Conservation (phyloP, 148 eudicot species). For the Nepenthes gracilis region DNA sequence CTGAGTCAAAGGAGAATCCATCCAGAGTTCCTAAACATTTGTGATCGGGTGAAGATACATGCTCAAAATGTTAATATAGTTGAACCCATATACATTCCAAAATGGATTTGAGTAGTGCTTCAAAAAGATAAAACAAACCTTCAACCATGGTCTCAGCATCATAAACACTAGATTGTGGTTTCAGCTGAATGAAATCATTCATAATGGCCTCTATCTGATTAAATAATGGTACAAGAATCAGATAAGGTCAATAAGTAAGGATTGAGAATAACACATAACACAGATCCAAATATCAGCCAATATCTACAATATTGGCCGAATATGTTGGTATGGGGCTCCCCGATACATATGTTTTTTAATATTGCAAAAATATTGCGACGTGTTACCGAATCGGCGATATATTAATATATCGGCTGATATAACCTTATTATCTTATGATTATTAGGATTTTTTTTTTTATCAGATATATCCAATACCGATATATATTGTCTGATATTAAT, state of each 20-base stretch:
- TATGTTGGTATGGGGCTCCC: too few species aligned
- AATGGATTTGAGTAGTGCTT: background rate
- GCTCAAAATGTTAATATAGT: background rate
- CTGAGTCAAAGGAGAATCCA: constrained; percentile 89
- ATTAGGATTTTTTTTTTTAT: too few species aligned
- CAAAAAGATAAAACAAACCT: constrained; percentile 36
- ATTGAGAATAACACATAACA: background rate
- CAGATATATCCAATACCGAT: too few species aligned
- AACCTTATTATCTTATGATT: too few species aligned
- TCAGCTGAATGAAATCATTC: constrained; percentile 93
- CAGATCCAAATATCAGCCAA: background rate
- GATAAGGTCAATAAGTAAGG: background rate
- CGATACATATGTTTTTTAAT: too few species aligned
- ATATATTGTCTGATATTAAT: too few species aligned
- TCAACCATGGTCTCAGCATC: constrained; percentile 97
- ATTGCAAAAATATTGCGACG: too few species aligned
- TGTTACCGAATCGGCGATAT: too few species aligned
- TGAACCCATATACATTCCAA: background rate
- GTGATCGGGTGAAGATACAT: too few species aligned
- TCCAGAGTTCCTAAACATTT: constrained; percentile 62
- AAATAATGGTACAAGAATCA: constrained; percentile 1
- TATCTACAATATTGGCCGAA: background rate
- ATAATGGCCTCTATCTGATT: constrained; percentile 88
- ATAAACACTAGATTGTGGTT: constrained; percentile 79
- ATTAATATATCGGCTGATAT: too few species aligned